Evolutionary conservation across 768 basidiomycete species (phyloP), one percentile per base, ranked within the genome.

Genomic region (Aureoboletus auriporus): DNA sequence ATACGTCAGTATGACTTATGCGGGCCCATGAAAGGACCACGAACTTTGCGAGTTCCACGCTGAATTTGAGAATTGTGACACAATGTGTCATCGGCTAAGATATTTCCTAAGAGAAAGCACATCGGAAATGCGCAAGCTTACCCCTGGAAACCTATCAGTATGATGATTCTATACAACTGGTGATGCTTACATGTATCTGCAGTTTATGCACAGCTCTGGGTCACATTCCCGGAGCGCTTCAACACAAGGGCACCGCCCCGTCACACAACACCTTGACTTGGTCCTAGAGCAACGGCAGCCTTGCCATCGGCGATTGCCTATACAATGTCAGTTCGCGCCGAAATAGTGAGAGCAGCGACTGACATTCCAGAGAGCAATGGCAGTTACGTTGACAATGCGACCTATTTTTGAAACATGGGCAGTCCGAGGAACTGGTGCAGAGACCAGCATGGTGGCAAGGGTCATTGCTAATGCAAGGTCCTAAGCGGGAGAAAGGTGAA

Each of bases 371-470:
- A 20, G 65, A 57, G 56, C 86, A 88, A 1, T 68, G 64, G 53
- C 86, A 88, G 16, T 69, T 71, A 10, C 74, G 70, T 44, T 75
- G 73, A 56, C 86, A 88, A 51, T 79, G 76, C 0, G 75, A 68
- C n/a, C 68, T 62, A 44, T 75, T 76, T 23, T 56, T 52, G 53
- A 67, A 72, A 62, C 86, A 89, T 3, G 64, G 56, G 48, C 84
- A 87, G 0, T 66, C 42, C 0, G 65, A 58, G 10, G 60, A 60
- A 11, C 59, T 56, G 44, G 64, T 65, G 55, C 86, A 89, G 6
- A 76, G 74, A 0, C 85, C 86, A 11, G 56, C 35, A 61, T 88
- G 84, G 13, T 64, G 58, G 58, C 85, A 86, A 20, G 79, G 81
- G 9, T 64, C 54, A 20, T 73, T 71, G 3, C 77, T 80, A 33